Conservation (phyloP, 805 yeast species). For the Barnettozyma botsteinii region DNA sequence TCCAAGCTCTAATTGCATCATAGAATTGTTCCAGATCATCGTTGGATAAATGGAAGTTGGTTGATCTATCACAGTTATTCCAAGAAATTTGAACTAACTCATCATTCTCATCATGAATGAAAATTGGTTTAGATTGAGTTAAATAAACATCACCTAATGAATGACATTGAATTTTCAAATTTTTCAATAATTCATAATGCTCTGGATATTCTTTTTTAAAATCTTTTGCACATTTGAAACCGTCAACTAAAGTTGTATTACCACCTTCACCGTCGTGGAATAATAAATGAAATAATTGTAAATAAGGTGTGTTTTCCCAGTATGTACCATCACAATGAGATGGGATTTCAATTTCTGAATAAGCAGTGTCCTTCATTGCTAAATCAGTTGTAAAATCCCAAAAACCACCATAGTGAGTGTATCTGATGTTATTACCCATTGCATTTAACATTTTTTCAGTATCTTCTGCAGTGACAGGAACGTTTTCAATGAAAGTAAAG, state of each 20-base stretch:
- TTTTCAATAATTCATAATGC: slow-evolving; percentile 43
- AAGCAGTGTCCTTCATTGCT: slow-evolving; percentile 64
- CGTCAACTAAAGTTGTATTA: slow-evolving; percentile 60
- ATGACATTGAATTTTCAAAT: slow-evolving; percentile 57
- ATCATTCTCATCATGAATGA: slow-evolving; percentile 46
- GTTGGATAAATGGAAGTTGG: slow-evolving; percentile 36
- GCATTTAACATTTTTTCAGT: slow-evolving; percentile 53
- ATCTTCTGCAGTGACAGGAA: slow-evolving; percentile 53
- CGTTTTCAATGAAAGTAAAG: slow-evolving; percentile 54
- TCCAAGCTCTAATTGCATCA: slow-evolving; percentile 53
- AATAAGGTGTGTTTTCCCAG: slow-evolving; percentile 68
- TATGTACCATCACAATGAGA: slow-evolving; percentile 72
- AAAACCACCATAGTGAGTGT: slow-evolving; percentile 75
- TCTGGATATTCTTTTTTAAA: slow-evolving; percentile 43
- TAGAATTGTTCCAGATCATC: slow-evolving; percentile 47
- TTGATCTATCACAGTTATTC: slow-evolving; percentile 66
- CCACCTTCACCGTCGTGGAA: slow-evolving; percentile 65
- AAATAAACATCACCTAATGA: slow-evolving; percentile 71
- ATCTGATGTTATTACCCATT: slow-evolving; percentile 50
- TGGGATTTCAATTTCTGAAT: slow-evolving; percentile 59
- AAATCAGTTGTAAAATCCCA: slow-evolving; percentile 74
- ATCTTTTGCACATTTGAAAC: slow-evolving; percentile 52
- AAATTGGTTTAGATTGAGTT: slow-evolving; percentile 57
- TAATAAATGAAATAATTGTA: slow-evolving; percentile 61
- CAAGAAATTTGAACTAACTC: slow-evolving; percentile 58